Conservation (phyloP, 139 green algal genomes). For the Micractinium conductrix region DNA sequence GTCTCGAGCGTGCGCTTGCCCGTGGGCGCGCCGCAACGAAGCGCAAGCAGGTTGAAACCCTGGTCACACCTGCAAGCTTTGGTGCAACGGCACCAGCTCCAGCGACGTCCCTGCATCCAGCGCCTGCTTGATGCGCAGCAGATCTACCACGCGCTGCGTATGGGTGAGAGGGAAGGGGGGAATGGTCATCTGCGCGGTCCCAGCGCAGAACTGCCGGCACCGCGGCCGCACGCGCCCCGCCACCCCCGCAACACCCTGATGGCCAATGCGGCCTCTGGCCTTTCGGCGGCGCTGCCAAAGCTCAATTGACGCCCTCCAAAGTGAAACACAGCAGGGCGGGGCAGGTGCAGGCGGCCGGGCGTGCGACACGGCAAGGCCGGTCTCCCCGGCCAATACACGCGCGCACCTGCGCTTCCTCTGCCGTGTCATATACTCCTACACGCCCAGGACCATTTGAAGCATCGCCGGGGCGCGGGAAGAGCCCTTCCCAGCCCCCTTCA, state of each 20-base stretch:
- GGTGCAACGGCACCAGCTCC: slow-evolving; percentile 2
- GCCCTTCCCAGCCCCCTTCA: too few relatives aligned
- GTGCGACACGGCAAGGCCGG: too few relatives aligned
- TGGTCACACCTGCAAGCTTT: neutral
- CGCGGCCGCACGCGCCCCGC: neutral
- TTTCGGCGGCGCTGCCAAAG: neutral
- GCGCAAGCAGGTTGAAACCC: too few relatives aligned
- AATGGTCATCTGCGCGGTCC: too few relatives aligned
- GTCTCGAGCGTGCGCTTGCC: too few relatives aligned
- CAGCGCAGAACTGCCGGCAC: too few relatives aligned
- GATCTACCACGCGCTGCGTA: slow-evolving; percentile 18
- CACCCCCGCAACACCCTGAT: neutral
- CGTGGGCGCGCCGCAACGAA: too few relatives aligned
- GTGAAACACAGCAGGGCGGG: neutral
- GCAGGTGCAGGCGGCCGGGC: too few relatives aligned
- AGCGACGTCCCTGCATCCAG: neutral
- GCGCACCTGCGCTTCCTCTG: slow-evolving; percentile 20
- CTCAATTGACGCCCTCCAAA: too few relatives aligned
- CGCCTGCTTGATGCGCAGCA: slow-evolving; percentile 16
- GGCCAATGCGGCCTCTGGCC: neutral
- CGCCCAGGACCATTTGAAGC: too few relatives aligned
- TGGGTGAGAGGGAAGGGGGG: neutral
- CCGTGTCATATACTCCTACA: slow-evolving; percentile 13
- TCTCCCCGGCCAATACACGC: too few relatives aligned
- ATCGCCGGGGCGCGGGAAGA: neutral